These are phyloP conservation scores for Teunomyces tritomae DNA, from an alignment of 805 yeast genomes.

Conservation along the genomic window DNA sequence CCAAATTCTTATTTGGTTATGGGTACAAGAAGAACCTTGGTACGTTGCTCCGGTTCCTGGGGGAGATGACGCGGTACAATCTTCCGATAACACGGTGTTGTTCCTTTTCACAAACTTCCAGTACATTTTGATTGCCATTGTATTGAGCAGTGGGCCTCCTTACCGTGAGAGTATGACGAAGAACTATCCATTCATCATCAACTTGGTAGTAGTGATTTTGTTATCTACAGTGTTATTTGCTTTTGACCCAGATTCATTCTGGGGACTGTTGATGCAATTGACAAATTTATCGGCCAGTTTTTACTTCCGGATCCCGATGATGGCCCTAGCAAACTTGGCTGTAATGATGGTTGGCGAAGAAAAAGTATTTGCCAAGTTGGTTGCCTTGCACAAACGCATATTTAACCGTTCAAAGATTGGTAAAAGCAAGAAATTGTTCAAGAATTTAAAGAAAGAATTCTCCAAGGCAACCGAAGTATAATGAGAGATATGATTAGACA, in stretches of 20 bases:
- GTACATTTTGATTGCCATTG: slow-evolving; percentile 78
- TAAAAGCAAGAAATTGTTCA: slow-evolving; percentile 34
- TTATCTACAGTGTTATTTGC: slow-evolving; percentile 56
- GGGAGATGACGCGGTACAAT: slow-evolving; percentile 66
- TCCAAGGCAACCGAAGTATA: slow-evolving; percentile 8
- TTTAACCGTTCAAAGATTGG: slow-evolving; percentile 17
- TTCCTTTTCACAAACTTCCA: slow-evolving; percentile 84
- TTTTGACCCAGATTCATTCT: slow-evolving; percentile 46
- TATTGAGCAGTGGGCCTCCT: slow-evolving; percentile 92
- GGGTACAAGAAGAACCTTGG: slow-evolving; percentile 64
- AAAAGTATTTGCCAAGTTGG: slow-evolving; percentile 39
- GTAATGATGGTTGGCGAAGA: slow-evolving; percentile 47
- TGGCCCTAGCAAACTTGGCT: slow-evolving; percentile 50
- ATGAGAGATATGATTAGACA: not conserved
- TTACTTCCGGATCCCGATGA: slow-evolving; percentile 47
- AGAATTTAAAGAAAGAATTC: slow-evolving; percentile 18
- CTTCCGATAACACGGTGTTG: slow-evolving; percentile 85
- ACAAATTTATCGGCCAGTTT: slow-evolving; percentile 55
- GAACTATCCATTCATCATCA: slow-evolving; percentile 69
- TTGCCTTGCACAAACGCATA: slow-evolving; percentile 35
- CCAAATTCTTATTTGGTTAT: slow-evolving; percentile 68
- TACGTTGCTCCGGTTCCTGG: slow-evolving; percentile 79
- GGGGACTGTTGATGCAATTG: slow-evolving; percentile 74
- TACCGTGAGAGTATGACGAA: slow-evolving; percentile 72
- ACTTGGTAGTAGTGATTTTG: slow-evolving; percentile 49